Evolutionary conservation across 2,329 filamentous ascomycete genomes (phyloP).

Genomic region (Aspergillus fumigatiaffinis): DNA sequence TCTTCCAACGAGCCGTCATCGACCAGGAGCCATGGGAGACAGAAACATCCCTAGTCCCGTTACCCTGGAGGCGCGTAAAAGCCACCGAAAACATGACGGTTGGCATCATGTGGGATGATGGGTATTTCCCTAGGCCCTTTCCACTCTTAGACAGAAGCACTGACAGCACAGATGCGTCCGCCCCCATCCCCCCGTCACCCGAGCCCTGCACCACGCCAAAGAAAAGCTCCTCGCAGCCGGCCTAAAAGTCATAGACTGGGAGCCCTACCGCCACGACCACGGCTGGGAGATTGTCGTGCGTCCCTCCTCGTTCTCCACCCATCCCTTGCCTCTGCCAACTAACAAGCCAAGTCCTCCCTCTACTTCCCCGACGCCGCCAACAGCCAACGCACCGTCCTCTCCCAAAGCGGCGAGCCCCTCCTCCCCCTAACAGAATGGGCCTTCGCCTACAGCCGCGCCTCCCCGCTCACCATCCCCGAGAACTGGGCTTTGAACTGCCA

Average conservation of each 20-base stretch:
- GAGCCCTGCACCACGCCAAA: constrained; percentile 29
- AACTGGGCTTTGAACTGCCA: constrained; percentile 24
- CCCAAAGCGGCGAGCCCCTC: constrained; percentile 42
- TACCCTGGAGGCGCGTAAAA: constrained; percentile 37
- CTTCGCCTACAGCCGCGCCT: constrained; percentile 20
- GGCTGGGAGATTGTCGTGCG: constrained; percentile 35
- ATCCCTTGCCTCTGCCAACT: not conserved
- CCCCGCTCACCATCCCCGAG: constrained; percentile 24
- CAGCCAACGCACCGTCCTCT: constrained; percentile 30
- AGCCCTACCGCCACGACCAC: constrained; percentile 31
- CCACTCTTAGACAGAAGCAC: not conserved
- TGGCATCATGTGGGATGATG: constrained; percentile 63
- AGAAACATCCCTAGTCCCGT: constrained; percentile 38
- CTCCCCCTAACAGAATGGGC: constrained; percentile 44
- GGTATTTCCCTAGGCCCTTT: constrained; percentile 21
- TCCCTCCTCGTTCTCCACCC: not conserved
- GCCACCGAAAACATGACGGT: constrained; percentile 35
- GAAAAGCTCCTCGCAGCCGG: constrained; percentile 40
- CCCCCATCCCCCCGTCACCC: constrained; percentile 62
- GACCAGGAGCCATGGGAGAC: constrained; percentile 41
- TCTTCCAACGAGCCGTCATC: constrained; percentile 38
- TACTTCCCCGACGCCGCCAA: constrained; percentile 48
- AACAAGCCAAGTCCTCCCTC: constrained; percentile 33
- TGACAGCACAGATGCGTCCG: constrained; percentile 44
- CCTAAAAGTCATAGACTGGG: constrained; percentile 38